Evolutionary conservation across 106 monocot species (phyloP).

Genomic region (Allium fistulosum): DNA sequence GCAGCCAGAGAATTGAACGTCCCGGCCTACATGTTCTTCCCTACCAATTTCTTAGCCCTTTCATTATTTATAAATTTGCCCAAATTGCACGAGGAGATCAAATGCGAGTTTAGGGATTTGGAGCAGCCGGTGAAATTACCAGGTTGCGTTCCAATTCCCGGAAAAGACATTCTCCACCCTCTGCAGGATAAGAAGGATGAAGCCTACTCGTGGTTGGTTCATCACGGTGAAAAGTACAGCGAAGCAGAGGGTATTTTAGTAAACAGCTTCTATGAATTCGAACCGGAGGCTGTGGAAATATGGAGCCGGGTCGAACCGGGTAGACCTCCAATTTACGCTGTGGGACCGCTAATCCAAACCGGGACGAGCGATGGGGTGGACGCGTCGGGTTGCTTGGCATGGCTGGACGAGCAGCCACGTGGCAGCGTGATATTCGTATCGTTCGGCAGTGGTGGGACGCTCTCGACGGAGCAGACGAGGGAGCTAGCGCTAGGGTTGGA

Average conservation of each 20-base stretch:
- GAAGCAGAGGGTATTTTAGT: slow-evolving; percentile 41
- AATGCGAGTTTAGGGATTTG: slow-evolving; percentile 33
- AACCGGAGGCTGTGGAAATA: slow-evolving; percentile 22
- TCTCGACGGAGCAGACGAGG: slow-evolving; percentile 12
- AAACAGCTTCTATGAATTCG: slow-evolving; percentile 47
- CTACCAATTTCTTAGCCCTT: slow-evolving; percentile 26
- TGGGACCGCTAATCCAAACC: slow-evolving; percentile 40
- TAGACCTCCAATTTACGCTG: slow-evolving; percentile 32
- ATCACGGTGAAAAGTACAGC: slow-evolving; percentile 19
- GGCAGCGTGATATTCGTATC: slow-evolving; percentile 35
- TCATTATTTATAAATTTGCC: slow-evolving; percentile 50
- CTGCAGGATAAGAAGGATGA: slow-evolving; percentile 29
- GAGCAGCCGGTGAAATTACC: slow-evolving; percentile 32
- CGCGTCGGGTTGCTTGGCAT: slow-evolving; percentile 7
- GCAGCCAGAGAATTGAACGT: slow-evolving; percentile 25
- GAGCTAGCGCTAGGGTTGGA: slow-evolving; percentile 39
- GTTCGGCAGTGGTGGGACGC: slow-evolving; percentile 31
- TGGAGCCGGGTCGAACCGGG: slow-evolving; percentile 5
- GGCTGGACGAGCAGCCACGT: slow-evolving; percentile 28
- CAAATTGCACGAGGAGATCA: slow-evolving; percentile 15
- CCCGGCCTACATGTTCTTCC: slow-evolving; percentile 41
- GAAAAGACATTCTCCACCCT: slow-evolving; percentile 31
- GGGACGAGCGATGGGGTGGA: not conserved
- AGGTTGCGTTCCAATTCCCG: slow-evolving; percentile 57
- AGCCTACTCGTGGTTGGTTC: slow-evolving; percentile 33